Evolutionary conservation across 768 basidiomycete species (phyloP).

Genomic region (Termitomyces sp.): DNA sequence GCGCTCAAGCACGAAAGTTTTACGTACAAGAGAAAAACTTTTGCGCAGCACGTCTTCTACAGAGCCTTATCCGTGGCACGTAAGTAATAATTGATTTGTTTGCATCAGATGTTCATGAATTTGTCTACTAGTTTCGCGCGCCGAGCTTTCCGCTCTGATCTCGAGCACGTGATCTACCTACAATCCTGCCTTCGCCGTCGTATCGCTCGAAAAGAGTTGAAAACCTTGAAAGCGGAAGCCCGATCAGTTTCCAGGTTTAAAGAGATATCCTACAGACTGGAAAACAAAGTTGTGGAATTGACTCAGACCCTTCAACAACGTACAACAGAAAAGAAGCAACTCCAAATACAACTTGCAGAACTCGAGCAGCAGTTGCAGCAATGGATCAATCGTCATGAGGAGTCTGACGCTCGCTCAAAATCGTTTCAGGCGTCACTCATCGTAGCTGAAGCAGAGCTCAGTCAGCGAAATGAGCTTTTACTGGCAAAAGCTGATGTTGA

Average conservation of each 20-base stretch:
- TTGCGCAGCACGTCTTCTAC: conserved; percentile 69
- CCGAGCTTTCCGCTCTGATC: conserved; percentile 52
- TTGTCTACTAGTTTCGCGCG: conserved; percentile 50
- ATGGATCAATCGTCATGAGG: conserved; percentile 87
- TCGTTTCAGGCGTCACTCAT: conserved; percentile 70
- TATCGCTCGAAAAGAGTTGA: conserved; percentile 82
- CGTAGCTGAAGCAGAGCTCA: conserved; percentile 65
- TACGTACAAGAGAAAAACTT: conserved; percentile 54
- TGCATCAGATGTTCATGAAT: background rate
- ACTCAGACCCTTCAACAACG: conserved; percentile 91
- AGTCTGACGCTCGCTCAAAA: conserved; percentile 71
- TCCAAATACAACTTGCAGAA: conserved; percentile 70
- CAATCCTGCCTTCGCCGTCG: conserved; percentile 93
- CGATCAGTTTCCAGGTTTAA: conserved; percentile 98
- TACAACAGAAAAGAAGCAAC: conserved; percentile 85
- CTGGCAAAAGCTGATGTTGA: conserved; percentile 77
- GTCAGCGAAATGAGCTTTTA: conserved; percentile 72
- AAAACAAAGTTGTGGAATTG: conserved; percentile 99
- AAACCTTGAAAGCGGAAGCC: conserved; percentile 82
- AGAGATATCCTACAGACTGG: conserved; percentile 94
- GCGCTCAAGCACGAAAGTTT: conserved; percentile 60
- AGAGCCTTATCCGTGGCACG: conserved; percentile 87
- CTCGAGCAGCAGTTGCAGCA: conserved; percentile 84
- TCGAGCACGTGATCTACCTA: conserved; percentile 73
- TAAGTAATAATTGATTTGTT: conserved; percentile 29